phyloP scores from a whole-genome alignment of 2,329 filamentous ascomycete genomes.

The Lecanosticta acicola region DNA sequence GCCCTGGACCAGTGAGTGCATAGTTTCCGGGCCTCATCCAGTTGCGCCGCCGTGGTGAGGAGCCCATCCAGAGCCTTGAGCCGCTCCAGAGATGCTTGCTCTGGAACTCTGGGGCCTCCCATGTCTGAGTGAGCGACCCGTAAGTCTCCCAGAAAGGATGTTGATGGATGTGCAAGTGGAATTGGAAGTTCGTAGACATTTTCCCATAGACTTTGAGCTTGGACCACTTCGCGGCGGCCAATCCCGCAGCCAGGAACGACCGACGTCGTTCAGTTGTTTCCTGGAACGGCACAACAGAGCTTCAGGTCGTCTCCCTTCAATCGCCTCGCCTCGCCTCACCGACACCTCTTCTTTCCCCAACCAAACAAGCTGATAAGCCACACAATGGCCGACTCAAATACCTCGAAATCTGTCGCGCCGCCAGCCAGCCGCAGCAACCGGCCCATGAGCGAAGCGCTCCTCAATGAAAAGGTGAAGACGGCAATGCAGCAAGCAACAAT shows the following conservation, averaged over 20 bases:
- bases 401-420: conserved; percentile 55
- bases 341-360: neutral
- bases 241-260: neutral
- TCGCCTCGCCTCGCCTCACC: neutral
- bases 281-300: neutral
- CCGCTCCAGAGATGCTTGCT: conserved; percentile 36
- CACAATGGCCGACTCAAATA: conserved; percentile 53
- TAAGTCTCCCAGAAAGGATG: neutral
- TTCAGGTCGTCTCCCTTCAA: neutral
- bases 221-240: too few species aligned
- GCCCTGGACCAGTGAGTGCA: conserved; percentile 30
- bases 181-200: neutral
- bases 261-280: neutral
- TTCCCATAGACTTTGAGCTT: neutral
- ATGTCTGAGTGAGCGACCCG: conserved; percentile 6
- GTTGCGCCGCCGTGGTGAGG: conserved; percentile 21
- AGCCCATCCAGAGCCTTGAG: conserved; percentile 35
- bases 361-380: neutral
- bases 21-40: conserved; percentile 25
- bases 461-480: conserved; percentile 89
- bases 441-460: conserved; percentile 92
- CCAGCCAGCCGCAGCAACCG: conserved; percentile 60
- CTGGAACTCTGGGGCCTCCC: conserved; percentile 3
- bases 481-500: neutral
- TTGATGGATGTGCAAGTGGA: neutral